phyloP scores from a whole-genome alignment of 2,329 filamentous ascomycete species.

The Clarireedia hainanense region DNA sequence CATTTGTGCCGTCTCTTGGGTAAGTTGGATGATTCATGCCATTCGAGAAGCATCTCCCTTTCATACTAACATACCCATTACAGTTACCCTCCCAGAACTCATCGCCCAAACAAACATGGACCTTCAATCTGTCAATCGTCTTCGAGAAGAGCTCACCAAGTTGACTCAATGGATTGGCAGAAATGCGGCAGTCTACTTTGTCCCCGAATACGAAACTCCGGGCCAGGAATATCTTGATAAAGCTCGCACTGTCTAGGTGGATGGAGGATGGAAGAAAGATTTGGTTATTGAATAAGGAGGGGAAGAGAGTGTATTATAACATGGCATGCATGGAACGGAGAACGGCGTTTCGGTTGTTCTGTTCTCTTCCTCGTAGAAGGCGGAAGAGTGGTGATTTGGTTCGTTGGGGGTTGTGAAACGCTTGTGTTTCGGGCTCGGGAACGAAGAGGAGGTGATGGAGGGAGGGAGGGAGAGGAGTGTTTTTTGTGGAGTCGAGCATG shows the following conservation, averaged over 20 bases:
- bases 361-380: too few species aligned
- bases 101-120: slow-evolving; percentile 99
- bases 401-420: too few species aligned
- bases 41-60: neutral
- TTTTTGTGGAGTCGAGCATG: too few species aligned
- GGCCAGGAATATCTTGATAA: slow-evolving; percentile 65
- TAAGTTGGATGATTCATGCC: slow-evolving; percentile 37
- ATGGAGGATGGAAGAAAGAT: too few species aligned
- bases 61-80: slow-evolving; percentile 31
- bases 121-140: slow-evolving; percentile 75
- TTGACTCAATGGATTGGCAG: slow-evolving; percentile 80
- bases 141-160: slow-evolving; percentile 82
- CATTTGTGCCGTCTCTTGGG: slow-evolving; percentile 84
- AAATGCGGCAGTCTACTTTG: slow-evolving; percentile 65
- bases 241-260: slow-evolving; percentile 30
- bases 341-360: slow-evolving; percentile 18
- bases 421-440: neutral
- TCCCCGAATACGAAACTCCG: slow-evolving; percentile 65
- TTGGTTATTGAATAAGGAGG: too few species aligned
- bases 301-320: neutral
- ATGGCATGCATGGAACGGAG: slow-evolving; percentile 15
- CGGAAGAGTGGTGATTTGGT: too few species aligned
- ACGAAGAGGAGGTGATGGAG: too few species aligned
- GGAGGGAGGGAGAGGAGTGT: too few species aligned
- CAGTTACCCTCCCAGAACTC: slow-evolving; percentile 85